phyloP scores from a whole-genome alignment of 257 asterid genomes.

The Lithospermum erythrorhizon region DNA sequence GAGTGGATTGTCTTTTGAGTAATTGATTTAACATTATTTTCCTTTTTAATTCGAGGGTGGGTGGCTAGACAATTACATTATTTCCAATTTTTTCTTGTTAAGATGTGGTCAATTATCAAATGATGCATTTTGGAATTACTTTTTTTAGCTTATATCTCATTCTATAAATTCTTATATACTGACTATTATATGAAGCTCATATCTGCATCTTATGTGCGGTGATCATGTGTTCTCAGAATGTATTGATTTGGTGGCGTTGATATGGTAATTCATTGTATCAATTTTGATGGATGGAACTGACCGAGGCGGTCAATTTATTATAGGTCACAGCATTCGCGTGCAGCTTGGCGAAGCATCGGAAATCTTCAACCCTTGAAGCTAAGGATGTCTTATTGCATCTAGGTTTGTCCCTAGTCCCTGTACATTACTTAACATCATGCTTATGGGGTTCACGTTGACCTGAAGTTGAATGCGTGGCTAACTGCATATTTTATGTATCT shows the following conservation, averaged over 20 bases:
- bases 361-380: constrained; percentile 78
- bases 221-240: no score
- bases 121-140: no score
- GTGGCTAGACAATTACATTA: background rate
- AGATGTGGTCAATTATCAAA: background rate
- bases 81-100: background rate
- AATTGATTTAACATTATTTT: no score
- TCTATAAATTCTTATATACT: no score
- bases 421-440: background rate
- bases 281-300: background rate
- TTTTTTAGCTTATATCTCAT: no score
- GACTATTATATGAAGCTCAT: no score
- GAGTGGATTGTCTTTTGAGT: no score
- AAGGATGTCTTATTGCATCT: constrained; percentile 89
- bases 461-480: background rate
- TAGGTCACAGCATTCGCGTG: constrained; percentile 83
- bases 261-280: background rate
- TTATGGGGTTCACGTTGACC: background rate
- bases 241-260: background rate
- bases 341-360: constrained; percentile 90
- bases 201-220: no score
- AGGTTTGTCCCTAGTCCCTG: constrained; percentile 48
- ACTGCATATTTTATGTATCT: background rate
- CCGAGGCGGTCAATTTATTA: constrained; percentile 10
- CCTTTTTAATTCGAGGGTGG: background rate